Evolutionary conservation across 148 eudicot species (phyloP), one percentile per base, ranked within the genome.

Genomic region (Pharnaceum exiguum): DNA sequence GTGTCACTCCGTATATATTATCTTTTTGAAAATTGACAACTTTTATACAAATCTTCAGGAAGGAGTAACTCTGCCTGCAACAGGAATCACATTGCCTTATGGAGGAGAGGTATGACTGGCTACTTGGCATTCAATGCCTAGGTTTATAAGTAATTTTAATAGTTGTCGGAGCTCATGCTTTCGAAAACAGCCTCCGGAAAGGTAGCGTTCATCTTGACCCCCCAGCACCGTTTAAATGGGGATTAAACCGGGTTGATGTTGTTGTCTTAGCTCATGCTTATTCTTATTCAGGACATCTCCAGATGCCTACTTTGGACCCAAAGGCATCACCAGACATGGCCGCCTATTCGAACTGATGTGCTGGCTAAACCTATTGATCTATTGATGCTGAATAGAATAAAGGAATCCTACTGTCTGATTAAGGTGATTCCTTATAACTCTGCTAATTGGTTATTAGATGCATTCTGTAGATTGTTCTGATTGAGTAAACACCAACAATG

Each of bases 281-380:
- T 64, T 51, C 39, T 23, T 13, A 57, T 61, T 49, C 83, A 93
- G 99, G 99, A 93, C 75, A 77, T 93, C 75, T 86, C 99, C 21
- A 86, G 96, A 74, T 89, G 99, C 71, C 79, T 93, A 69, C 82
- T 93, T 23, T 93, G 99, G 99, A 88, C 96, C 39, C 99, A 93
- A 71, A 82, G 99, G 57, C 96, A 93, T 83, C 99, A 93, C 66
- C 96, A 93, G 61, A 86, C 95, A 10, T 93, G 99, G 99, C 99
- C 96, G 53, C 95, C 91, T 21, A 85, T 93, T 69, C 89, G 89
- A 55, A 93, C 96, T 31, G 99, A 93, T 74, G 73, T 89, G 50
- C 65, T 93, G 53, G 67, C 84, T 33, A 89, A 93, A 63, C 85
- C 96, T 64, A 79, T 93, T 44, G 96, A 93, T 65, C 62, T 85